Evolutionary conservation across 257 asterid species (phyloP).

Genomic region (Anisodus tanguticus): DNA sequence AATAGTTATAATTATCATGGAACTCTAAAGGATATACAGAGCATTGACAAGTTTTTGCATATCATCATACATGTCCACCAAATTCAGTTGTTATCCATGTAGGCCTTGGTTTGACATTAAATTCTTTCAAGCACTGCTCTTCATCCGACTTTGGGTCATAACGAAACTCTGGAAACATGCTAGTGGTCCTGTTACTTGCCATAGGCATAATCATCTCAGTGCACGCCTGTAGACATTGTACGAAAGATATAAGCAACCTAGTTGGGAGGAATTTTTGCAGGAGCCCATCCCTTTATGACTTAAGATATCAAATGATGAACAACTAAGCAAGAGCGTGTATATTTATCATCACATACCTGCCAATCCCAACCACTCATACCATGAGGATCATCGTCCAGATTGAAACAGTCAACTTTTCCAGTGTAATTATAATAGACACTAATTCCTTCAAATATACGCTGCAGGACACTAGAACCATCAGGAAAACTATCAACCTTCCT

Average conservation of each 20-base stretch:
- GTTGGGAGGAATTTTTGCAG: neutral
- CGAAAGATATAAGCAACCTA: slow-evolving; percentile 26
- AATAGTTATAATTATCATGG: neutral
- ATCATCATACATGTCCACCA: slow-evolving; percentile 72
- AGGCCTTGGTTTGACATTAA: slow-evolving; percentile 76
- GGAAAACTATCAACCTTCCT: slow-evolving; percentile 70
- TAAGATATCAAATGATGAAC: slow-evolving; percentile 21
- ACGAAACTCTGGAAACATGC: slow-evolving; percentile 77
- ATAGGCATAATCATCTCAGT: slow-evolving; percentile 95
- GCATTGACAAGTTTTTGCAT: neutral
- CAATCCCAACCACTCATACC: slow-evolving; percentile 95
- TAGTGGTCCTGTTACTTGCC: slow-evolving; percentile 55
- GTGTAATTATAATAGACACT: slow-evolving; percentile 84
- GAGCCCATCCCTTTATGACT: neutral
- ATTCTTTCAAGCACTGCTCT: slow-evolving; percentile 63
- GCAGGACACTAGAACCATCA: slow-evolving; percentile 60
- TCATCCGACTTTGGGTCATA: slow-evolving; percentile 55
- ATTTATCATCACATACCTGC: slow-evolving; percentile 54
- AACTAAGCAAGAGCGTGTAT: slow-evolving; percentile 19
- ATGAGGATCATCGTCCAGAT: slow-evolving; percentile 86
- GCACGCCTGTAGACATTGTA: slow-evolving; percentile 66
- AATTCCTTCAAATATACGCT: slow-evolving; percentile 74
- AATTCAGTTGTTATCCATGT: slow-evolving; percentile 90
- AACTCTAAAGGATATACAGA: neutral
- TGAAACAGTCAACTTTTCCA: slow-evolving; percentile 69